Percentiles rank a stretch among this genome's conserved stretches.
Evolutionary conservation across 2,329 filamentous ascomycete genomes (phyloP).

Genomic region (Ophiognomonia clavigignenti-juglandacearum): DNA sequence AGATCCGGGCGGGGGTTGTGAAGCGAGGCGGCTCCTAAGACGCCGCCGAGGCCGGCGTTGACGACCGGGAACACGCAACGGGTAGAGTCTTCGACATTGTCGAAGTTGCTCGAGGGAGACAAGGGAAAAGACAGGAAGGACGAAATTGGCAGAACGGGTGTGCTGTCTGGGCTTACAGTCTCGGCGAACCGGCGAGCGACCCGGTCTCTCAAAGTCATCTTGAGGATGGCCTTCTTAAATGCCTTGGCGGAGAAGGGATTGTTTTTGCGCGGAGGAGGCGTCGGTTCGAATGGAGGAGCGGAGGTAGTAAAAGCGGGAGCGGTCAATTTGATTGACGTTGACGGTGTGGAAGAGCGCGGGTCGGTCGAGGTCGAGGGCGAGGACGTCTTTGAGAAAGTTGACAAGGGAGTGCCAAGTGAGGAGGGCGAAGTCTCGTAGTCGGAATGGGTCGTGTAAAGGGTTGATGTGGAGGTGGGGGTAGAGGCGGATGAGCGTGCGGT

Average conservation of each 20-base stretch:
- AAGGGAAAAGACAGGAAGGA: not conserved
- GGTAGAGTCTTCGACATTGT: no score
- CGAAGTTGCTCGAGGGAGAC: not conserved
- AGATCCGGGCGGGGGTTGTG: not conserved
- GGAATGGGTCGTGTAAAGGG: not conserved
- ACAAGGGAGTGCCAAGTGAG: not conserved
- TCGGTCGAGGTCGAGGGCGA: not conserved
- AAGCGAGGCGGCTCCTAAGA: constrained; percentile 2
- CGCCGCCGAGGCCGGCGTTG: no score
- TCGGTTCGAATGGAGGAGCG: not conserved
- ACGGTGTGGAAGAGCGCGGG: not conserved
- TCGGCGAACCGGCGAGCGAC: constrained; percentile 45
- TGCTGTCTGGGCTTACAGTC: constrained; percentile 31
- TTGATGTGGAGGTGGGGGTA: not conserved
- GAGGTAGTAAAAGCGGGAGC: no score
- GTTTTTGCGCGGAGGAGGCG: not conserved
- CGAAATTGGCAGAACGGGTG: not conserved
- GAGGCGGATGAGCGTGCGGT: not conserved
- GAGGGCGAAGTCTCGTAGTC: not conserved
- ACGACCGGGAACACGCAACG: no score
- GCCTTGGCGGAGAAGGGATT: not conserved
- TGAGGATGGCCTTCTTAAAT: not conserved
- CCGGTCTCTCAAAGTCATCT: constrained; percentile 26
- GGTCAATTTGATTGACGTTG: not conserved
- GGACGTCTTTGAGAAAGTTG: not conserved